These are phyloP conservation scores for Globisporangium nunn DNA, from an alignment of 352 stramenopile species.

Conservation along the genomic window DNA sequence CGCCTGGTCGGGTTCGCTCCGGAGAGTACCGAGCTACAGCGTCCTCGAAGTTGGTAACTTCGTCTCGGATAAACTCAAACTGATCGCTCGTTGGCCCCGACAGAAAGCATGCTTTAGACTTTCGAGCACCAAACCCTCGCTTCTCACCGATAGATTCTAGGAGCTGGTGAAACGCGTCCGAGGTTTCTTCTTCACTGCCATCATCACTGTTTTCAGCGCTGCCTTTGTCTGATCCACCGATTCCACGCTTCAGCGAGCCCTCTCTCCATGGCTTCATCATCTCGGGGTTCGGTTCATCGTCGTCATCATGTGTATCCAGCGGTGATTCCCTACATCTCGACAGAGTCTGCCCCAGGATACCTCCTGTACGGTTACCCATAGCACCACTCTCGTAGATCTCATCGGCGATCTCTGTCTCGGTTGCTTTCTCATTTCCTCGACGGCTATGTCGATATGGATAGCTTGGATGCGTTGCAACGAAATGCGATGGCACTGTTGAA, in stretches of 20 bases:
- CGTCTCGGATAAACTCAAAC: constrained; percentile 13
- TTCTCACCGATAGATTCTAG: constrained; percentile 26
- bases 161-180: constrained; percentile 41
- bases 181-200: constrained; percentile 7
- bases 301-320: background rate
- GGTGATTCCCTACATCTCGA: background rate
- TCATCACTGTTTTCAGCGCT: constrained; percentile 2
- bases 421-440: too few relatives aligned
- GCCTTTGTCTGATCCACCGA: background rate
- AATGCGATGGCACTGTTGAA: background rate
- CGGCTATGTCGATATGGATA: too few relatives aligned
- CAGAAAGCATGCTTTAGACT: constrained; percentile 14
- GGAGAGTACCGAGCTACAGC: background rate
- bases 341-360: background rate
- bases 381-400: background rate
- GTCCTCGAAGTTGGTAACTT: constrained; percentile 8
- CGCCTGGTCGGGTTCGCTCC: background rate
- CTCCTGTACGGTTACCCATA: background rate
- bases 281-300: background rate
- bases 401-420: background rate
- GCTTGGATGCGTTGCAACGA: background rate
- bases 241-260: background rate
- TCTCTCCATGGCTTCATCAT: too few relatives aligned
- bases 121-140: constrained; percentile 2
- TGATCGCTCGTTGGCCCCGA: constrained; percentile 10